Conservation (phyloP, 192 early-diverging fungal species). For the Funneliformis mosseae region DNA sequence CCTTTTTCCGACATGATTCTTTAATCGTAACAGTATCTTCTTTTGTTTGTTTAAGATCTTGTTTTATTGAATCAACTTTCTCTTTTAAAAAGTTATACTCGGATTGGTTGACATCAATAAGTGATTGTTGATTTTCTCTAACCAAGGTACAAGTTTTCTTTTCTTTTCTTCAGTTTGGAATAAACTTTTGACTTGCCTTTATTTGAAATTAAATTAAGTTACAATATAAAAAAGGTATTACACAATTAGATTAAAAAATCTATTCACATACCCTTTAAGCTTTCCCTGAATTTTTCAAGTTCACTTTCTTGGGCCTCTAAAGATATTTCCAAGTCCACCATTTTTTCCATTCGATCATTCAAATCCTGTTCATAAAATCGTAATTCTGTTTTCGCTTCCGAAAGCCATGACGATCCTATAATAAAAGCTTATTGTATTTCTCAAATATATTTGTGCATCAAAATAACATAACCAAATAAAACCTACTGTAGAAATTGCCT, state of each 20-base stretch:
- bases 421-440: conserved; percentile 4
- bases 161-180: conserved; percentile 86
- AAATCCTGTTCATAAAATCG: conserved; percentile 70
- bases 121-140: conserved; percentile 47
- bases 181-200: conserved; percentile 82
- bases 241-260: background rate
- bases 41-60: conserved; percentile 67
- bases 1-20: background rate
- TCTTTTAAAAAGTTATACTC: conserved; percentile 64
- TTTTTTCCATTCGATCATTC: conserved; percentile 56
- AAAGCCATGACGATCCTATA: conserved; percentile 58
- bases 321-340: conserved; percentile 62
- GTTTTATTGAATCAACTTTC: conserved; percentile 55
- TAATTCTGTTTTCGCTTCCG: conserved; percentile 68
- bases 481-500: conserved; percentile 64
- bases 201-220: background rate
- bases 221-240: background rate
- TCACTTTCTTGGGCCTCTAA: conserved; percentile 65
- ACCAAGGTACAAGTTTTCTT: conserved; percentile 82
- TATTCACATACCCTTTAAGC: conserved; percentile 53
- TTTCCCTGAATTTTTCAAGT: conserved; percentile 78
- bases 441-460: background rate
- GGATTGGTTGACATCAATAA: conserved; percentile 71
- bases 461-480: background rate
- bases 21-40: conserved; percentile 46